Evolutionary conservation across 139 green algal species (phyloP), one percentile per base, ranked within the genome.

Genomic region (Limnomonas spitsbergensis): DNA sequence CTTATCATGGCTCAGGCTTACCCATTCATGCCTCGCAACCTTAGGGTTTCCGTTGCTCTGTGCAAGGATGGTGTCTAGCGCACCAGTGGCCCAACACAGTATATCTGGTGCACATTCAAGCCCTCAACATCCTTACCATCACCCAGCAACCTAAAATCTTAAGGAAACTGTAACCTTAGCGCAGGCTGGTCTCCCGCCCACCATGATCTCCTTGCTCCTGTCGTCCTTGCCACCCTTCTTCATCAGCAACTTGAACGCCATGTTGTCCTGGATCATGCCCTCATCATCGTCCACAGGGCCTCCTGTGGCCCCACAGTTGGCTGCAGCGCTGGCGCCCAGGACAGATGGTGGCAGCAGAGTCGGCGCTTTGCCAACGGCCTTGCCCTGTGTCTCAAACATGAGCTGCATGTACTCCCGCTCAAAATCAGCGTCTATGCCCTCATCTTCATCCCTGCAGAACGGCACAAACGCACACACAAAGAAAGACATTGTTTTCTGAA

Each of bases 391-490:
- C 53, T 88, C 84, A 36, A 78, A 52, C 83, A 93, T 83, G 4
- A 93, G 76, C 26, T 75, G 73, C 1, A 77, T 70, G 29, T 92
- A 88, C 73, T 95, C 91, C 1, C 86, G 81, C 78, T 95, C 91
- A 82, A 95, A 95, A 3, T 94, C 90, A 31, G 88, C 85, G 53
- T 94, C 90, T 40, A 82, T 24, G 47, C 81, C 77, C 4, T 86
- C 66, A 34, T 4, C 69, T 47, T 29, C 7, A 54, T 53, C 26
- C 34, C 24, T 75, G 27, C 61, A 71, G 61, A 6, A 71, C 61
- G 32, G 32, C 20, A 14, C n/a, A n/a, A n/a, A n/a, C n/a, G n/a
- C n/a, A n/a, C n/a, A n/a, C n/a, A n/a, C n/a, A n/a, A n/a, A n/a
- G n/a, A n/a, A n/a, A n/a, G n/a, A n/a, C n/a, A n/a, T n/a, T n/a